phyloP scores from a whole-genome alignment of 345 rosid genomes.

The Murraya koenigii region DNA sequence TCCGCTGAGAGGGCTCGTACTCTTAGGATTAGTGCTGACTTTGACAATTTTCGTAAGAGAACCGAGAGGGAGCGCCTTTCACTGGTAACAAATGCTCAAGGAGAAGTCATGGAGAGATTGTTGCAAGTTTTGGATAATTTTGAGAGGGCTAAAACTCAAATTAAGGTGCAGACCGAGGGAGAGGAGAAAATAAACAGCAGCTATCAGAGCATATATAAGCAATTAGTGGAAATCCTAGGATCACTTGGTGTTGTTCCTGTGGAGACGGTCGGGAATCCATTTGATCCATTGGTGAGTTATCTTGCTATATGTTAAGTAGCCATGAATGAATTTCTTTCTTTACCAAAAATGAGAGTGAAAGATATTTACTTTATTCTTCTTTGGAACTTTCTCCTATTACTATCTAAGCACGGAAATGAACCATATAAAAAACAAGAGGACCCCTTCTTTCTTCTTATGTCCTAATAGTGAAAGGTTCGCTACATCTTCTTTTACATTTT shows the following conservation, averaged over 20 bases:
- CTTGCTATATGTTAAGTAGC: conserved; percentile 14
- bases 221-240: conserved; percentile 69
- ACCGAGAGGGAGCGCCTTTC: conserved; percentile 85
- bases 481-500: neutral
- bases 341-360: neutral
- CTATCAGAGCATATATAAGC: conserved; percentile 95
- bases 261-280: conserved; percentile 76
- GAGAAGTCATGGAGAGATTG: conserved; percentile 85
- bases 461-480: neutral
- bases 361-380: neutral
- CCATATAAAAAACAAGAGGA: neutral
- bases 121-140: conserved; percentile 84
- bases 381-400: neutral
- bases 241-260: conserved; percentile 82
- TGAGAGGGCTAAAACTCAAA: conserved; percentile 89
- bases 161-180: conserved; percentile 81
- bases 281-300: conserved; percentile 91
- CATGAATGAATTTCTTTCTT: neutral
- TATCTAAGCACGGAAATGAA: neutral
- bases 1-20: conserved; percentile 67
- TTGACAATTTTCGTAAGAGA: conserved; percentile 95
- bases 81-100: conserved; percentile 81
- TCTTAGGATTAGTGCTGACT: conserved; percentile 88
- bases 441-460: neutral
- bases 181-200: conserved; percentile 86